These are phyloP conservation scores for Streptanthus diversifolius DNA, from an alignment of 345 rosid species.

Conservation along the genomic window DNA sequence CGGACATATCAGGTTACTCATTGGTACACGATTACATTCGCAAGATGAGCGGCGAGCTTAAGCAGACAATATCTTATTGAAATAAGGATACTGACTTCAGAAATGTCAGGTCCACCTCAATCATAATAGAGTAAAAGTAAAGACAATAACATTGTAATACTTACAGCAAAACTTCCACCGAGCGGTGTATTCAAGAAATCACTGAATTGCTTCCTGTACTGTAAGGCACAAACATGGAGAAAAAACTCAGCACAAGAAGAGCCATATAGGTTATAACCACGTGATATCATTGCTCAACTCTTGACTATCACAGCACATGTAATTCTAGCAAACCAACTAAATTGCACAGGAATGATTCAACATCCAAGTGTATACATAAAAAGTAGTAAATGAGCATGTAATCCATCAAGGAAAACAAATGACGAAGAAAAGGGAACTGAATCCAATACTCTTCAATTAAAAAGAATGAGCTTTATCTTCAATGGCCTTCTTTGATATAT, in stretches of 20 bases:
- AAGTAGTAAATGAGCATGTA: too few relatives aligned
- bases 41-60: too few relatives aligned
- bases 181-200: constrained; percentile 67
- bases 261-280: neutral
- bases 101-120: neutral
- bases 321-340: neutral
- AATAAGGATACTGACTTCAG: neutral
- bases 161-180: constrained; percentile 76
- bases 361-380: neutral
- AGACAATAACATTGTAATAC: constrained; percentile 32
- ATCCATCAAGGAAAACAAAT: neutral
- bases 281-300: neutral
- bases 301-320: neutral
- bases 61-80: neutral
- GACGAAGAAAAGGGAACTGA: neutral
- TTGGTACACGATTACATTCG: too few relatives aligned
- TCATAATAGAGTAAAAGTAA: neutral
- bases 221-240: constrained; percentile 36
- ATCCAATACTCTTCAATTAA: neutral
- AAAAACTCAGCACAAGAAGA: constrained; percentile 14
- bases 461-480: neutral
- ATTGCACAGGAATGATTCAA: neutral
- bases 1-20: neutral
- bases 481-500: neutral
- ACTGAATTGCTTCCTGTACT: constrained; percentile 82